Base-by-base conservation (phyloP, 306 rosid species). In the Ziziphus jujuba region DNA sequence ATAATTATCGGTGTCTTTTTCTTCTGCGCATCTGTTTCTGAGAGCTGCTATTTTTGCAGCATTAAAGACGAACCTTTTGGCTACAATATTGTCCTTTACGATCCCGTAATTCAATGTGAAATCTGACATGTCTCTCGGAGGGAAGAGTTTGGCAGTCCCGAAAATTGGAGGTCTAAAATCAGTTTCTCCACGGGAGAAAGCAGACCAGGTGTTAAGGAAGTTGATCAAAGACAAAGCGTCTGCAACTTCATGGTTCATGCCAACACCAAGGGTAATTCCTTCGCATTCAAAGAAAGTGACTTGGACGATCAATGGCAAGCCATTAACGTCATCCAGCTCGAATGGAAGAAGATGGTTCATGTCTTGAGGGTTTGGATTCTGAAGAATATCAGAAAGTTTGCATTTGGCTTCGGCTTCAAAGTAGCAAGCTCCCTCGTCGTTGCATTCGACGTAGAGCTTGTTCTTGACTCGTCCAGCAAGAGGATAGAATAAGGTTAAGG, bases 391-490 rank as follows among this genome's bases (percentile, higher is more conserved):
- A 7, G 71, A 56, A 16, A 63, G 66, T 8, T 56, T 15, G 57
- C 54, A 63, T 16, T 56, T 20, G 9, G 71, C 61, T 8, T 23
- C 38, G 12, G 81, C 67, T 58, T 72, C 66, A 1, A 76, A 5
- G 28, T 62, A 76, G 43, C 56, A 66, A 1, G 71, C 52, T 2
- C 82, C 82, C 3, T 9, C 36, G 51, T 77, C 85, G 21, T 73
- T 59, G 71, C 85, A 81, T 33, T 69, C 73, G 12, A 81, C 66
- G 71, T 31, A 69, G 3, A 67, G 72, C n/a, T n/a, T n/a, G n/a
- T n/a, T n/a, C n/a, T n/a, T n/a, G n/a, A n/a, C n/a, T n/a, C n/a
- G n/a, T n/a, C n/a, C n/a, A n/a, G n/a, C n/a, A n/a, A n/a, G n/a
- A n/a, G n/a, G n/a, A n/a, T n/a, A n/a, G n/a, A n/a, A n/a, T n/a